A percentile compares a stretch with the other conserved stretches of the same genome.
These are phyloP conservation scores for Aspergillus niger DNA, from an alignment of 2,329 filamentous ascomycete genomes.

Conservation along the genomic window DNA sequence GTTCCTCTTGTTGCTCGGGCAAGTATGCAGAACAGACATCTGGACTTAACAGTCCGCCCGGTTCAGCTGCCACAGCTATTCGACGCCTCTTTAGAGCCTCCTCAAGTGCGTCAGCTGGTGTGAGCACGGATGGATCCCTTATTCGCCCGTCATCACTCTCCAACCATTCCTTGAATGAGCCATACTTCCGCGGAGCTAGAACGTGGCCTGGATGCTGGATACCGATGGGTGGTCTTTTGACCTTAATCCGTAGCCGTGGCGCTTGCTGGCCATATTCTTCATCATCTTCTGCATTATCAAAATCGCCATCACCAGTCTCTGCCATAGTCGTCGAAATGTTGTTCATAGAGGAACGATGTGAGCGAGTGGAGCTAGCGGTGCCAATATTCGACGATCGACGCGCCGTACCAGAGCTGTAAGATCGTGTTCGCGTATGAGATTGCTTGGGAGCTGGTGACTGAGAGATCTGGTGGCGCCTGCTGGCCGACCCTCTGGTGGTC, in stretches of 20 bases:
- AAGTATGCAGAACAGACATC: slow-evolving; percentile 71
- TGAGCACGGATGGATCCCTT: slow-evolving; percentile 48
- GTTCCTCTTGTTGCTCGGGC: slow-evolving; percentile 73
- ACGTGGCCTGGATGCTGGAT: slow-evolving; percentile 56
- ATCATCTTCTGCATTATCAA: slow-evolving; percentile 24
- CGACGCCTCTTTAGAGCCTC: slow-evolving; percentile 71
- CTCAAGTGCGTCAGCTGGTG: slow-evolving; percentile 62
- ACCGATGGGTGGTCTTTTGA: slow-evolving; percentile 53
- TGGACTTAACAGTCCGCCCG: slow-evolving; percentile 72
- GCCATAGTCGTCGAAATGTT: slow-evolving; percentile 16
- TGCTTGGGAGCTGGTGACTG: slow-evolving; percentile 33
- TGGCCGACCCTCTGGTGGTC: slow-evolving; percentile 25
- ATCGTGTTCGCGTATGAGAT: slow-evolving; percentile 30
- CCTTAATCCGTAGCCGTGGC: slow-evolving; percentile 49
- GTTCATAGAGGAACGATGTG: slow-evolving; percentile 30
- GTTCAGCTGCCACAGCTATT: slow-evolving; percentile 71
- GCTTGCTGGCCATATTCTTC: slow-evolving; percentile 26
- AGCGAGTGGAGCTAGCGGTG: slow-evolving; percentile 29
- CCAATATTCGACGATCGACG: slow-evolving; percentile 21
- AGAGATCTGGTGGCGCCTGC: slow-evolving; percentile 26
- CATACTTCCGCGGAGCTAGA: slow-evolving; percentile 47
- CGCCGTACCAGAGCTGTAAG: slow-evolving; percentile 31
- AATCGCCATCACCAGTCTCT: slow-evolving; percentile 17
- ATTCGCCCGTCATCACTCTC: slow-evolving; percentile 51
- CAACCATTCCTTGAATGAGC: slow-evolving; percentile 67